A percentile compares a stretch with the other conserved stretches of the same genome.
Conservation (phyloP, 345 rosid genomes). For the Tarenaya hassleriana region DNA sequence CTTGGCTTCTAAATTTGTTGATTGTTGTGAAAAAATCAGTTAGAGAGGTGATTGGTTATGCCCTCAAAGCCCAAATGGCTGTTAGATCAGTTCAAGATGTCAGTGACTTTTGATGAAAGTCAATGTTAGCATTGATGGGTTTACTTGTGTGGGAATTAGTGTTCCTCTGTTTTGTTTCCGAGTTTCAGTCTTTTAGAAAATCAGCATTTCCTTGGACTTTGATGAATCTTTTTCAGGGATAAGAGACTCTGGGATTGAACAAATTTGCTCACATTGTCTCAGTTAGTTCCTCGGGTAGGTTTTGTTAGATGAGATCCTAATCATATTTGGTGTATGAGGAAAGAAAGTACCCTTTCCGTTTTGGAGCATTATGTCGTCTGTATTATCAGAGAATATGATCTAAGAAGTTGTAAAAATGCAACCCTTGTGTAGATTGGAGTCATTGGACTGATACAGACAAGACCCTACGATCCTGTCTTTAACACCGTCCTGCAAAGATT, state of each 20-base stretch:
- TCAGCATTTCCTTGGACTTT: neutral
- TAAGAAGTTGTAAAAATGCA: too few relatives aligned
- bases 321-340: neutral
- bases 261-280: neutral
- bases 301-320: slow-evolving; percentile 1
- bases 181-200: slow-evolving; percentile 6
- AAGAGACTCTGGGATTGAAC: too few relatives aligned
- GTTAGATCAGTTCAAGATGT: slow-evolving; percentile 9
- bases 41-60: neutral
- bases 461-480: too few relatives aligned
- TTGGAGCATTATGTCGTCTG: slow-evolving; percentile 2
- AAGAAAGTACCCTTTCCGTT: neutral
- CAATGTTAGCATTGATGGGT: too few relatives aligned
- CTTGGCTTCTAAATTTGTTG: neutral
- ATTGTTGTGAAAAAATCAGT: neutral
- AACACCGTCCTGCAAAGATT: too few relatives aligned
- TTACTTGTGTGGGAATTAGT: slow-evolving; percentile 2
- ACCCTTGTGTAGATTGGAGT: too few relatives aligned
- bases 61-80: neutral
- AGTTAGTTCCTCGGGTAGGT: slow-evolving; percentile 4
- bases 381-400: too few relatives aligned
- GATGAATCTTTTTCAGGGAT: too few relatives aligned
- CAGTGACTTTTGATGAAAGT: slow-evolving; percentile 1
- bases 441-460: too few relatives aligned
- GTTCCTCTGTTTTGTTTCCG: slow-evolving; percentile 4